Percentiles rank a stretch among this genome's conserved stretches.
Evolutionary conservation across 805 yeast genomes (phyloP).

Genomic region (Lachancea waltii): DNA sequence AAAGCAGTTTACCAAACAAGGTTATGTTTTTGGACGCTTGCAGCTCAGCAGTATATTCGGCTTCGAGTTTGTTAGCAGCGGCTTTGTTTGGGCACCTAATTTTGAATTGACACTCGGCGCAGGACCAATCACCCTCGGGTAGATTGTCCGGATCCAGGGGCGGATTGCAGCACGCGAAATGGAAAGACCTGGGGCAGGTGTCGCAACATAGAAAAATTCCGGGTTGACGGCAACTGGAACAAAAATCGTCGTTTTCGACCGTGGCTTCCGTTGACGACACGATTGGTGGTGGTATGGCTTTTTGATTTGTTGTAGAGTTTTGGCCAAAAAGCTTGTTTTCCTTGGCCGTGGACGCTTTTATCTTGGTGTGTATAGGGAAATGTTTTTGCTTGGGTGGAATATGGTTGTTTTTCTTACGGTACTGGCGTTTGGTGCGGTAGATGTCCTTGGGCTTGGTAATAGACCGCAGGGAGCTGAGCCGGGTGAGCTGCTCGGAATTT

Average conservation of each 20-base stretch:
- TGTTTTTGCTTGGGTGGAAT: constrained; percentile 1
- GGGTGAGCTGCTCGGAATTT: constrained; percentile 32
- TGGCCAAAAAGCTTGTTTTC: constrained; percentile 42
- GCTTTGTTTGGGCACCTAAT: constrained; percentile 27
- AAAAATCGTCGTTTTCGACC: constrained; percentile 71
- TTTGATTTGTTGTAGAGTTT: constrained; percentile 20
- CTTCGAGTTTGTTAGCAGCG: constrained; percentile 19
- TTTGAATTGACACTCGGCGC: constrained; percentile 63
- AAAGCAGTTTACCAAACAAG: constrained; percentile 53
- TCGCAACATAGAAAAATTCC: constrained; percentile 94
- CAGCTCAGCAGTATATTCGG: constrained; percentile 14
- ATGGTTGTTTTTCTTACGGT: neutral
- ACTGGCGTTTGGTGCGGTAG: constrained; percentile 11
- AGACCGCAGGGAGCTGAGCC: constrained; percentile 28
- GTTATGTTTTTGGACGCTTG: constrained; percentile 12
- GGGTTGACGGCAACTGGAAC: constrained; percentile 83
- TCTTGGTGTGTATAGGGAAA: constrained; percentile 17
- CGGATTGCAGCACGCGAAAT: constrained; percentile 85
- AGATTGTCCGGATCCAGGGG: constrained; percentile 67
- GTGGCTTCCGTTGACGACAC: constrained; percentile 24
- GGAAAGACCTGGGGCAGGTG: constrained; percentile 86
- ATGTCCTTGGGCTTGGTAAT: constrained; percentile 17
- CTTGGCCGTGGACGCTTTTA: constrained; percentile 11
- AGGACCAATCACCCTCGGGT: constrained; percentile 89
- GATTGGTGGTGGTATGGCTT: constrained; percentile 27